Evolutionary conservation across 176 grass and related monocot species (phyloP), one percentile per base, ranked within the genome.

Genomic region (Oryza brachyantha): DNA sequence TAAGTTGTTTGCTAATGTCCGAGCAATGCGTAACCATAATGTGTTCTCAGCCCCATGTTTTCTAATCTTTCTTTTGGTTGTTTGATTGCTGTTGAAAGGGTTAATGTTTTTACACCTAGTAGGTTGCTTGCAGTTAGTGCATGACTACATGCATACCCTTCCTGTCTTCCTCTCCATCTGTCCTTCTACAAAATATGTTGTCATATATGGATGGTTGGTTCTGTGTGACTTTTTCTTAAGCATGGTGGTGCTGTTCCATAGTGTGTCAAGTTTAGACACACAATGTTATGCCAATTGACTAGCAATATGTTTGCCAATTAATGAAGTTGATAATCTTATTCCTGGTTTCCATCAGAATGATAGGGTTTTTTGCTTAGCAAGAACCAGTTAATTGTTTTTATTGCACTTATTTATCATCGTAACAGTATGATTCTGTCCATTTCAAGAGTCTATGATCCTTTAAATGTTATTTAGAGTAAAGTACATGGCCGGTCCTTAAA

Each of bases 1-100:
- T 58, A 79, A 69, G 55, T 79, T 78, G 22, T 48, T 79, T 25
- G 24, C 67, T 79, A 69, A 29, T 34, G 42, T 46, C 26, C 43
- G 61, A 71, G 58, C 14, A 65, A 40, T 63, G 42, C 34, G 34
- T 52, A 41, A 70, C 43, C 69, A 54, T 21, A 17, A 35, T 48
- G 14, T 13, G 14, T 55, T 82, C 60, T 24, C 32, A 41, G 21
- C n/a, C 34, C 19, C 29, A 11, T 7, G 4, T 61, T 32, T 11
- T 13, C 1, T 42, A 43, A 24, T 32, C 24, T 71, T 61, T 83
- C 24, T 22, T 6, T 39, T 75, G 26, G 39, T 66, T 42, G 70
- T 29, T 76, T 68, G 66, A 48, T 61, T 14, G 10, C 10, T 61
- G 38, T 76, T 67, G 26, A 41, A 68, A 68, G 36, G 37, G 21